Conservation (phyloP, 2,329 filamentous ascomycete genomes). For the Sporothrix brasiliensis region DNA sequence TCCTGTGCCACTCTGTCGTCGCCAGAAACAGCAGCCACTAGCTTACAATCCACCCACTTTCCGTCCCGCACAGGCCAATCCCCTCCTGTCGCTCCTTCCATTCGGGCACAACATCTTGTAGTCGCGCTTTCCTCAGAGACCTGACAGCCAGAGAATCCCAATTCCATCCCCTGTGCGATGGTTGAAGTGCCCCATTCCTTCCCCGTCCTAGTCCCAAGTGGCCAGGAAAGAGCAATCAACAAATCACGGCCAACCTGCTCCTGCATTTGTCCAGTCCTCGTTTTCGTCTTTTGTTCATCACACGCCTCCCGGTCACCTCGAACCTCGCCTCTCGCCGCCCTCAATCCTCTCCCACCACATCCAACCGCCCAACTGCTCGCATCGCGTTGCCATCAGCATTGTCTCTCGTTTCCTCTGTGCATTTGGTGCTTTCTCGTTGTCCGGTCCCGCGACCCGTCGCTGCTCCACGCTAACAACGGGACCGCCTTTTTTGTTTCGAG, state of each 20-base stretch:
- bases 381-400: not conserved
- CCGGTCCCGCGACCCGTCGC: conserved; percentile 12
- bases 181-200: conserved; percentile 4
- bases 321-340: not conserved
- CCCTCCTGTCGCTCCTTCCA: conserved; percentile 4
- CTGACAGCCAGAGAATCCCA: conserved; percentile 22
- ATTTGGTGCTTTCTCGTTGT: not conserved
- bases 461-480: conserved; percentile 24
- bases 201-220: conserved; percentile 27
- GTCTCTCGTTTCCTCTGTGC: conserved; percentile 24
- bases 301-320: conserved; percentile 12
- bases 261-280: conserved; percentile 8
- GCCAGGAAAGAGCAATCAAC: conserved; percentile 29
- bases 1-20: not conserved
- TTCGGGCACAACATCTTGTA: not conserved
- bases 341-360: not conserved
- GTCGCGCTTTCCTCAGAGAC: not conserved
- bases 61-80: not conserved
- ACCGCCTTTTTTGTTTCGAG: conserved; percentile 24
- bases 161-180: conserved; percentile 14
- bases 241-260: conserved; percentile 30
- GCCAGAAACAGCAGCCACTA: conserved; percentile 15
- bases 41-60: conserved; percentile 17
- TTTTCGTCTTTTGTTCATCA: conserved; percentile 12
- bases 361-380: not conserved